Conservation (phyloP, 1,284 basidiomycete species). For the Vanrija humicola region DNA sequence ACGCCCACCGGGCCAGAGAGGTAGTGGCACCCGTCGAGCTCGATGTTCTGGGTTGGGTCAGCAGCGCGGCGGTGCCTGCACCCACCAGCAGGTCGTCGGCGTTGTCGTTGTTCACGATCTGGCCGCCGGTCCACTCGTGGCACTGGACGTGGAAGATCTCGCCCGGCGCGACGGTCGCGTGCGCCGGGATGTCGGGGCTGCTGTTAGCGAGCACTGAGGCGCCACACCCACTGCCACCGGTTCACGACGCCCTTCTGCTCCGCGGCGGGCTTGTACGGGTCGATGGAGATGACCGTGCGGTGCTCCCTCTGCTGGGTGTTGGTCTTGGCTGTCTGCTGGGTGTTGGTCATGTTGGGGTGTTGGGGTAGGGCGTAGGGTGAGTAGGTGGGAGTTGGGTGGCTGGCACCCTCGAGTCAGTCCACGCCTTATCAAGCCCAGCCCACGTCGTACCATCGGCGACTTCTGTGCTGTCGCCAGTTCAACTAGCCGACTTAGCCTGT, state of each 20-base stretch:
- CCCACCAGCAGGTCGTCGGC: constrained; percentile 24
- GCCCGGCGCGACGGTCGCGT: constrained; percentile 24
- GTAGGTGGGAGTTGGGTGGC: too few relatives aligned
- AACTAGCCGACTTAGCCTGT: too few relatives aligned
- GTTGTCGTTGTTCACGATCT: constrained; percentile 66
- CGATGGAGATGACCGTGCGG: constrained; percentile 4
- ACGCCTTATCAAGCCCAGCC: too few relatives aligned
- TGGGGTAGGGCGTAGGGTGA: too few relatives aligned
- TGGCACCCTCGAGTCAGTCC: too few relatives aligned
- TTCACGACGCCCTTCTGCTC: constrained; percentile 7
- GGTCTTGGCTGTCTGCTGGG: too few relatives aligned
- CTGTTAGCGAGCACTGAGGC: neutral
- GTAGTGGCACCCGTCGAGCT: constrained; percentile 54
- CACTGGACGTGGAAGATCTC: constrained; percentile 71
- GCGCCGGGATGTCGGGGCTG: constrained; percentile 10
- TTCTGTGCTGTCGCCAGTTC: too few relatives aligned
- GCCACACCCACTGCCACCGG: constrained; percentile 7
- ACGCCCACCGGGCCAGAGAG: constrained; percentile 70
- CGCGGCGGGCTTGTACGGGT: constrained; percentile 8
- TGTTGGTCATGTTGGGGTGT: too few relatives aligned
- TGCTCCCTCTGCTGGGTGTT: neutral
- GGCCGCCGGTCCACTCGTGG: constrained; percentile 70
- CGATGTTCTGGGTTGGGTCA: constrained; percentile 3
- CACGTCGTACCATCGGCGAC: too few relatives aligned
- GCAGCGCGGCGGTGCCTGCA: neutral